Conservation (phyloP, 306 rosid species). For the Dryas octopetala region DNA sequence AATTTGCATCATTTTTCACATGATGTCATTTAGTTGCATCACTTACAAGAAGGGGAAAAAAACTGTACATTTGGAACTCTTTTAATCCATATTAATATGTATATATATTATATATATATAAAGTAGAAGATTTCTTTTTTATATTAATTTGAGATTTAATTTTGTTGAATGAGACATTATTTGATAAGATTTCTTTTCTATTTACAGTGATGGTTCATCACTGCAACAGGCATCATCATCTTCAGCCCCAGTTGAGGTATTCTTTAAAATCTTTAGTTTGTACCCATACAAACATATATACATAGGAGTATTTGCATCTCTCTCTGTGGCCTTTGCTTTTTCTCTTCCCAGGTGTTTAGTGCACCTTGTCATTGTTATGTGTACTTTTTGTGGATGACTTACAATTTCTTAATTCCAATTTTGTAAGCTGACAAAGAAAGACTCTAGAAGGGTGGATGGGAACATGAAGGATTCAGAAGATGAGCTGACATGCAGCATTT, state of each 20-base stretch:
- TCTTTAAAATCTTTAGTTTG: neutral
- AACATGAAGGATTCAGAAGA: slow-evolving; percentile 24
- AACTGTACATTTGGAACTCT: neutral
- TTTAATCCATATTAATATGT: neutral
- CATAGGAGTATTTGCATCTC: neutral
- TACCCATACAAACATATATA: neutral
- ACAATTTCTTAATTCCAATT: neutral
- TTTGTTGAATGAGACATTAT: neutral
- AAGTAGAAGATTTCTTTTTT: neutral
- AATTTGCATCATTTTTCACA: neutral
- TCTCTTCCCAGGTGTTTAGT: neutral
- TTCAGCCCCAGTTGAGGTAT: slow-evolving; percentile 24
- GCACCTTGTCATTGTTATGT: neutral
- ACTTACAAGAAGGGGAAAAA: neutral
- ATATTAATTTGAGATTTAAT: neutral
- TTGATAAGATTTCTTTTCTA: neutral
- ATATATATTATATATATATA: neutral
- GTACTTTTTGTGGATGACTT: neutral
- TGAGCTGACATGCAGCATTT: slow-evolving; percentile 39
- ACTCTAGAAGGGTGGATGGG: slow-evolving; percentile 24
- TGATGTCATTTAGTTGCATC: neutral
- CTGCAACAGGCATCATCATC: slow-evolving; percentile 35
- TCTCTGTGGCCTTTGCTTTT: neutral
- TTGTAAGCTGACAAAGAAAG: slow-evolving; percentile 23
- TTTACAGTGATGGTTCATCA: slow-evolving; percentile 18